A percentile compares a stretch with the other conserved stretches of the same genome.
These are phyloP conservation scores for Rubia balearica DNA, from an alignment of 305 asterid genomes.

Conservation along the genomic window DNA sequence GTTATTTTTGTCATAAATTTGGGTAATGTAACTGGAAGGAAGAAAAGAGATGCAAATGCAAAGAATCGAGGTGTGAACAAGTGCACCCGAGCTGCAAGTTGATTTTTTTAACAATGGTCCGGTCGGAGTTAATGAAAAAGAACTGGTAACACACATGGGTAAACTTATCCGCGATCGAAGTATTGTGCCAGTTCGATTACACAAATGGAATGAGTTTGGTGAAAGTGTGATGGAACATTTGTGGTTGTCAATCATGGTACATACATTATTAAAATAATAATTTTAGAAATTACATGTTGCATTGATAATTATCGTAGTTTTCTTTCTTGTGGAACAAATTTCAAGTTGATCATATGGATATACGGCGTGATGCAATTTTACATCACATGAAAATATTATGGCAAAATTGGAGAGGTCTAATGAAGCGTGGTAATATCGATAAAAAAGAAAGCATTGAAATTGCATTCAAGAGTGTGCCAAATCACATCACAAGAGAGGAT, in stretches of 20 bases:
- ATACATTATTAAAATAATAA: neutral
- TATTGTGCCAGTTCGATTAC: neutral
- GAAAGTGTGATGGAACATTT: neutral
- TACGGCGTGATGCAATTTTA: neutral
- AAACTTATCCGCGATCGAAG: neutral
- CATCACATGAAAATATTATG: neutral
- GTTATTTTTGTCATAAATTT: too few relatives aligned
- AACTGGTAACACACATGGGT: neutral
- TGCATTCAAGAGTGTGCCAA: neutral
- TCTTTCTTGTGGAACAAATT: neutral
- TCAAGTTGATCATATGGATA: neutral
- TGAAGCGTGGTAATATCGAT: neutral
- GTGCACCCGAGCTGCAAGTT: neutral
- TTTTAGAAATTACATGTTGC: too few relatives aligned
- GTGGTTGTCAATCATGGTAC: neutral
- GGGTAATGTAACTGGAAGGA: neutral
- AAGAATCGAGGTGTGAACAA: neutral
- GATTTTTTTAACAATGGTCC: neutral
- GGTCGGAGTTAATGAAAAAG: neutral
- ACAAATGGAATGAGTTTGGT: neutral
- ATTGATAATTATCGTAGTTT: too few relatives aligned
- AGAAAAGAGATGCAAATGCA: neutral
- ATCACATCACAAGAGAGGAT: neutral
- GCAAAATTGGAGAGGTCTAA: neutral
- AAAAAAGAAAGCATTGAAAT: neutral